A percentile compares a stretch with the other conserved stretches of the same genome.
phyloP scores from a whole-genome alignment of 2,329 filamentous ascomycete genomes.

The Ophiostoma piceae region DNA sequence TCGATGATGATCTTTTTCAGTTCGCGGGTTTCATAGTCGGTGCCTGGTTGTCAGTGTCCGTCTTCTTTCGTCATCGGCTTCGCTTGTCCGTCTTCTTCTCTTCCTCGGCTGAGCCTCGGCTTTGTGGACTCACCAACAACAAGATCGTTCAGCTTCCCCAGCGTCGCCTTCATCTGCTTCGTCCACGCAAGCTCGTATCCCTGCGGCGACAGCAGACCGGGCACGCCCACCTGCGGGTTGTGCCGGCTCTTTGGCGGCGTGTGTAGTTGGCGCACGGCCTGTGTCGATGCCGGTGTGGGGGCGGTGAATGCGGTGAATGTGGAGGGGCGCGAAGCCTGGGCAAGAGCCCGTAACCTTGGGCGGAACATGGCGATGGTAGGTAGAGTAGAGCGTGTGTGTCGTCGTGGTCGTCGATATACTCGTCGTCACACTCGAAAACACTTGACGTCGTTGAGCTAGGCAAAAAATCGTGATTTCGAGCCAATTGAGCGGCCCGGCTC shows the following conservation, averaged over 20 bases:
- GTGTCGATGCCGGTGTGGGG: slow-evolving; percentile 19
- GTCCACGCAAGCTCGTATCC: slow-evolving; percentile 75
- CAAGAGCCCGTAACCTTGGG: slow-evolving; percentile 43
- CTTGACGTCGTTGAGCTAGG: background rate
- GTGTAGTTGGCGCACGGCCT: slow-evolving; percentile 37
- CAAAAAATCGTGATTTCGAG: slow-evolving; percentile 15
- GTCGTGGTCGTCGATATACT: background rate
- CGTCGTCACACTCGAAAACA: background rate
- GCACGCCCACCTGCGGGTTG: slow-evolving; percentile 38
- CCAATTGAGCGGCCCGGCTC: background rate
- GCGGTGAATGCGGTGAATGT: background rate
- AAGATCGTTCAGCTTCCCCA: slow-evolving; percentile 70
- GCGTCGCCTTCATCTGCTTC: slow-evolving; percentile 69
- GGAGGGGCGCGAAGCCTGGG: slow-evolving; percentile 11
- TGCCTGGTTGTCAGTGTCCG: slow-evolving; percentile 44
- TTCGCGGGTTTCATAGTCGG: slow-evolving; percentile 51
- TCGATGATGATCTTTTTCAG: slow-evolving; percentile 65
- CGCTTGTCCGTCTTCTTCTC: background rate
- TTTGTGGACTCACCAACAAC: slow-evolving; percentile 58
- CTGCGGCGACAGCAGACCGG: slow-evolving; percentile 57
- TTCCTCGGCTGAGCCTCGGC: background rate
- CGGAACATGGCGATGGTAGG: slow-evolving; percentile 42
- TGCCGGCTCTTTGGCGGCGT: slow-evolving; percentile 36
- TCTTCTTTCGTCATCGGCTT: background rate
- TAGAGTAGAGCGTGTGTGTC: background rate